Conservation (phyloP, 2,329 filamentous ascomycete genomes). For the Cucurbitaria berberidis region DNA sequence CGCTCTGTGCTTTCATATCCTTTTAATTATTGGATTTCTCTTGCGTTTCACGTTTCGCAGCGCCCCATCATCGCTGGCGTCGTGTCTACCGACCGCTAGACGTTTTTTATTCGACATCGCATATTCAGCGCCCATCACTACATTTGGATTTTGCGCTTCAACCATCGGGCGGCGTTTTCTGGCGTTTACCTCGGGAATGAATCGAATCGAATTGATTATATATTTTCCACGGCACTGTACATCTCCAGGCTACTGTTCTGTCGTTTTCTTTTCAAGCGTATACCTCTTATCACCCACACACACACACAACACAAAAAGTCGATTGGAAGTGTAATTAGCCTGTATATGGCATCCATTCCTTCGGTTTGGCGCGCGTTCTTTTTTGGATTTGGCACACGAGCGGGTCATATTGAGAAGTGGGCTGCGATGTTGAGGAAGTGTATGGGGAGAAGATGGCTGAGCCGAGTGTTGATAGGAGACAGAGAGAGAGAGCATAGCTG, state of each 20-base stretch:
- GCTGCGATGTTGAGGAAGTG: too few species aligned
- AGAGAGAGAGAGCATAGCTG: not conserved
- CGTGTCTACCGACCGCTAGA: slow-evolving; percentile 30
- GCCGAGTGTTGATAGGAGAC: not conserved
- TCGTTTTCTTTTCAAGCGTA: slow-evolving; percentile 15
- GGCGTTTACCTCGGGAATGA: slow-evolving; percentile 28
- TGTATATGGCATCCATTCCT: slow-evolving; percentile 21
- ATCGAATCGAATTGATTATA: slow-evolving; percentile 9
- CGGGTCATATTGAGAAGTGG: too few species aligned
- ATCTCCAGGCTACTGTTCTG: slow-evolving; percentile 5
- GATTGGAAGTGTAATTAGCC: slow-evolving; percentile 38
- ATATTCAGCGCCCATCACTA: slow-evolving; percentile 30
- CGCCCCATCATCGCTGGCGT: slow-evolving; percentile 10
- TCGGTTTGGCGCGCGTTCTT: slow-evolving; percentile 3
- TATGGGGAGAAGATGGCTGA: not conserved
- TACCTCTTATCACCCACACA: slow-evolving; percentile 24
- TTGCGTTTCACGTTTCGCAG: slow-evolving; percentile 20
- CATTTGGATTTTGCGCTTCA: slow-evolving; percentile 19
- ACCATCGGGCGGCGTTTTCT: slow-evolving; percentile 45
- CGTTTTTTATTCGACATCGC: slow-evolving; percentile 25
- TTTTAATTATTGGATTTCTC: slow-evolving; percentile 33
- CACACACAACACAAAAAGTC: slow-evolving; percentile 31
- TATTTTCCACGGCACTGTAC: slow-evolving; percentile 18
- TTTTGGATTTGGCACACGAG: slow-evolving; percentile 9
- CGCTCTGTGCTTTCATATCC: slow-evolving; percentile 25